Base-by-base conservation (phyloP, 306 rosid genomes). In the Vicia faba region DNA sequence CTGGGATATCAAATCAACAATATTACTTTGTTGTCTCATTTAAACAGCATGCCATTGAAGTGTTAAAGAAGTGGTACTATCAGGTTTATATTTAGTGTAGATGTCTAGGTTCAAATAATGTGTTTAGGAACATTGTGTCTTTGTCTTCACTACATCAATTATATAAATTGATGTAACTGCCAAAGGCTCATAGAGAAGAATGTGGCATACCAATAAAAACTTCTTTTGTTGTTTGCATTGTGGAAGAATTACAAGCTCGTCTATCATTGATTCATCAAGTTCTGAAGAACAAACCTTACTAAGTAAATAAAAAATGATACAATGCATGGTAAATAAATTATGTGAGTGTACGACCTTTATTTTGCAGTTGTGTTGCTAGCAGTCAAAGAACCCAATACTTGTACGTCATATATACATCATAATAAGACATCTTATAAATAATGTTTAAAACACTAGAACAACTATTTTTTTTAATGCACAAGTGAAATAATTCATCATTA, bases 211-310 rank as follows among this genome's bases (percentile, higher is more conserved):
- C 96, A 93, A 78, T 68, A 92, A 61, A 46, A 86, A 86, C 78
- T 88, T 89, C 83, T 93, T 93, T 51, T 93, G 96, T 48, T 93
- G 87, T 75, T 87, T 87, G 58, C 98, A 91, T 68, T 86, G 97
- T 15, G 98, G 98, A 80, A 93, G 98, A 66, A 93, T 88, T 70
- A 96, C 98, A 61, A 93, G 93, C 55, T 86, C 91, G 55, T 93
- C 96, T 60, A 88, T 85, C 96, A 86, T 86, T 69, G 96, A 81
- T 68, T 93, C 98, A 39, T 93, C 95, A 71, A 93, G 82, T 72
- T 93, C 98, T 93, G 71, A 61, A 70, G 39, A 81, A 66, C 61
- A 13, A 63, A 54, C 77, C 19, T 55, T 59, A 11, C 25, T 79
- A 61, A 75, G 83, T 62, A 73, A 64, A 69, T 57, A 15, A 68